These are phyloP conservation scores for Yarrowia deformans DNA, from an alignment of 805 yeast genomes.

Conservation along the genomic window DNA sequence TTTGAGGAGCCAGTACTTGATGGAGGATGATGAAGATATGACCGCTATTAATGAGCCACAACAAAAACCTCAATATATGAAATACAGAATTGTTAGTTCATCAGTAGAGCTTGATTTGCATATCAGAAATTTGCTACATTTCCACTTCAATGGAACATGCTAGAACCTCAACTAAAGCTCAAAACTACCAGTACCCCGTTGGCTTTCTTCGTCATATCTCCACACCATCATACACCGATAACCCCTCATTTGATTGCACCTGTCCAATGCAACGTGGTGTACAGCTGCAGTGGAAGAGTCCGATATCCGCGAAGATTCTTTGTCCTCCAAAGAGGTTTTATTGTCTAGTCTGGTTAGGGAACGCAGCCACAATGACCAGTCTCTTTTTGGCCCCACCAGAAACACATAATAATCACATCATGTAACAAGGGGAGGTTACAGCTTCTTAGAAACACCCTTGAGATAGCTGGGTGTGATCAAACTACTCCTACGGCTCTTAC, in stretches of 20 bases:
- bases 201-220: too few relatives aligned
- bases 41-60: too few relatives aligned
- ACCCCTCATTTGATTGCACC: neutral
- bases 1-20: neutral
- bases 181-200: too few relatives aligned
- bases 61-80: too few relatives aligned
- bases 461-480: neutral
- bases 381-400: neutral
- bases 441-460: neutral
- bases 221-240: too few relatives aligned
- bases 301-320: neutral
- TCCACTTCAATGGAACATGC: too few relatives aligned
- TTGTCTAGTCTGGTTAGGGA: neutral
- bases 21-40: too few relatives aligned
- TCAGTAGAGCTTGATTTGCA: too few relatives aligned
- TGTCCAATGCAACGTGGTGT: neutral
- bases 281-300: neutral
- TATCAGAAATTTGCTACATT: too few relatives aligned
- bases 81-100: too few relatives aligned
- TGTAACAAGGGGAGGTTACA: neutral
- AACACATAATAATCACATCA: neutral
- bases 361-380: constrained; percentile 7
- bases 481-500: too few relatives aligned
- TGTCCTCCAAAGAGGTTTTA: neutral
- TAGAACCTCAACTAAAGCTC: too few relatives aligned